phyloP scores from a whole-genome alignment of 2,329 filamentous ascomycete species.

The Cladosporium halotolerans region DNA sequence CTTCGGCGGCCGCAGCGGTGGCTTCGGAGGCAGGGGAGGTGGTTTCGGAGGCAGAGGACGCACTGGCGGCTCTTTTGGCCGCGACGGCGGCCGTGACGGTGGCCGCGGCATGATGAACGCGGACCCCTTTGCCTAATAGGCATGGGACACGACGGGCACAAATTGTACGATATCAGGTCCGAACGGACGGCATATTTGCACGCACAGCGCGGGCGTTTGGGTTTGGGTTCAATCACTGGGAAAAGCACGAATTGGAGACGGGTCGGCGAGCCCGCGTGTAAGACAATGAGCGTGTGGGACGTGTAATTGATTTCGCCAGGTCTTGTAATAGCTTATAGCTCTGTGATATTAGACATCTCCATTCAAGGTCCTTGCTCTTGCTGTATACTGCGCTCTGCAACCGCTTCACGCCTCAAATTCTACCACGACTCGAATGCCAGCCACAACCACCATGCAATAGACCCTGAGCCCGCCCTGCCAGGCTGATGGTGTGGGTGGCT shows the following conservation, averaged over 20 bases:
- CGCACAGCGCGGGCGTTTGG: conserved; percentile 13
- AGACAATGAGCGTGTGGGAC: neutral
- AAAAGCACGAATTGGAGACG: neutral
- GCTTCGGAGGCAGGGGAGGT: conserved; percentile 12
- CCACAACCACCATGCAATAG: neutral
- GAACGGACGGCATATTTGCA: neutral
- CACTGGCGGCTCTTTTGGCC: neutral
- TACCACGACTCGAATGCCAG: no score
- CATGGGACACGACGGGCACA: neutral
- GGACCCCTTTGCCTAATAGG: conserved; percentile 8
- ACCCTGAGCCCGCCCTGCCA: no score
- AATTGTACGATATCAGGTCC: conserved; percentile 1
- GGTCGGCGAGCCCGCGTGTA: conserved; percentile 1
- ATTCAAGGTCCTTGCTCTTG: no score
- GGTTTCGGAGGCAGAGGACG: conserved; percentile 2
- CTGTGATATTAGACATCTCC: no score
- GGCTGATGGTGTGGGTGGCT: no score
- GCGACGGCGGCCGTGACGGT: conserved; percentile 10
- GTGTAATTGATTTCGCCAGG: no score
- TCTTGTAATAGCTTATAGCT: no score
- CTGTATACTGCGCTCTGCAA: no score
- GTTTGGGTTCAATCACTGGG: neutral
- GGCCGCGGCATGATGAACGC: conserved; percentile 1
- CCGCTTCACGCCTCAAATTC: no score
- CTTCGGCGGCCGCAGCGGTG: conserved; percentile 12